Evolutionary conservation across 2,329 filamentous ascomycete genomes (phyloP).

Genomic region (Claviceps monticola): DNA sequence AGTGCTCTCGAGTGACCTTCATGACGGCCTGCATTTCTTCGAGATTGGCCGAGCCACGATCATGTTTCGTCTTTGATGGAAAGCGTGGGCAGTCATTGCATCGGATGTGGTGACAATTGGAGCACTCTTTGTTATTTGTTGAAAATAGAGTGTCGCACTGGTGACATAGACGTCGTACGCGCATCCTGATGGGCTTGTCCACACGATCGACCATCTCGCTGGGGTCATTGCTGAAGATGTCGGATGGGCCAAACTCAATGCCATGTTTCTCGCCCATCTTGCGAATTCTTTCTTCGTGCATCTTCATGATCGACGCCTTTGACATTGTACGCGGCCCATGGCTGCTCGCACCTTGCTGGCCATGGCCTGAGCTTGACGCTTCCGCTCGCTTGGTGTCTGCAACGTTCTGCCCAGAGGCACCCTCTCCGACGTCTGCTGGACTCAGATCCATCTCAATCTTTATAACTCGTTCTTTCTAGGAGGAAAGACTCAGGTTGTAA

Average conservation of each 20-base stretch:
- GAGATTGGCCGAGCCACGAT: conserved; percentile 37
- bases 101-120: conserved; percentile 62
- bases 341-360: conserved; percentile 16
- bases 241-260: conserved; percentile 38
- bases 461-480: too few relatives aligned
- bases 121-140: conserved; percentile 51
- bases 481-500: too few relatives aligned
- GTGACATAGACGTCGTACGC: conserved; percentile 69
- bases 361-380: conserved; percentile 8
- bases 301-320: conserved; percentile 33
- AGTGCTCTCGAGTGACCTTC: conserved; percentile 44
- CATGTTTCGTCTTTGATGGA: conserved; percentile 50
- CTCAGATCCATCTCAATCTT: conserved; percentile 5
- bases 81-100: conserved; percentile 71
- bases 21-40: conserved; percentile 34
- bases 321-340: conserved; percentile 15
- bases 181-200: conserved; percentile 65
- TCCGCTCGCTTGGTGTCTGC: conserved; percentile 27
- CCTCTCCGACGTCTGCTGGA: conserved; percentile 27
- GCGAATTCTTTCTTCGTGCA: conserved; percentile 43
- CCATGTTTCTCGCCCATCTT: conserved; percentile 42
- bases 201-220: conserved; percentile 47
- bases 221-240: conserved; percentile 34
- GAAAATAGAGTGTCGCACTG: conserved; percentile 65
- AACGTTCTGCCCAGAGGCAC: conserved; percentile 32